These are phyloP conservation scores for Saksenaea vasiformis DNA, from an alignment of 371 early-diverging fungal species.

Conservation along the genomic window DNA sequence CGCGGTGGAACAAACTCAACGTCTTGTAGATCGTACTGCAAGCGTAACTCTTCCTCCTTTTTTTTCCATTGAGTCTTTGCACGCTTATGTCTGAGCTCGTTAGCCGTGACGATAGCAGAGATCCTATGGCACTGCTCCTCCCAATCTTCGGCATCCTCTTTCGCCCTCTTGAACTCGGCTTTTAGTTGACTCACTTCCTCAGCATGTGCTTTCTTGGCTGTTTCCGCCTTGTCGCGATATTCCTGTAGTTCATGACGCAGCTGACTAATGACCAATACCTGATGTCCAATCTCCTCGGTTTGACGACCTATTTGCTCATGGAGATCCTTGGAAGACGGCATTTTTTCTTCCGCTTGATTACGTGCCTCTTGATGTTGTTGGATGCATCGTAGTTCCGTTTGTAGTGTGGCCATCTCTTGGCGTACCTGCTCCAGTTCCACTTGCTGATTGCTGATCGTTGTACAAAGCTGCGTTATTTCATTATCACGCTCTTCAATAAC, in stretches of 20 bases:
- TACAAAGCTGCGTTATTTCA: background rate
- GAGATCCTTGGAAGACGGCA: background rate
- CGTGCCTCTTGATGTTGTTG: background rate
- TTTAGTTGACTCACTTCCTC: conserved; percentile 2
- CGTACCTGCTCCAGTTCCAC: background rate
- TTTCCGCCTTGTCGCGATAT: background rate
- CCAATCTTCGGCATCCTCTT: background rate
- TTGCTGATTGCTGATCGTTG: background rate
- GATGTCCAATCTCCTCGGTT: background rate
- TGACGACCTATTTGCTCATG: background rate
- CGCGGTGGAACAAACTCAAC: background rate
- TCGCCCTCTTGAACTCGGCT: background rate
- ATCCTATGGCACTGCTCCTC: background rate
- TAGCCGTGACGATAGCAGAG: background rate
- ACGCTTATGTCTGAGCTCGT: background rate
- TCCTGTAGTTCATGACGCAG: background rate
- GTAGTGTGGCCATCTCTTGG: background rate
- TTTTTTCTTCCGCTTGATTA: background rate
- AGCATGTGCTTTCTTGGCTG: conserved; percentile 7
- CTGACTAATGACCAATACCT: background rate
- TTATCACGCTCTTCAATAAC: background rate
- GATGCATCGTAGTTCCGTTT: background rate
- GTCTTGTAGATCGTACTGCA: background rate
- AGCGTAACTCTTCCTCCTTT: background rate
- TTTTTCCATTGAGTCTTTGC: background rate